Conservation (phyloP, 164 flowering plant species). For the Protea cynaroides region DNA sequence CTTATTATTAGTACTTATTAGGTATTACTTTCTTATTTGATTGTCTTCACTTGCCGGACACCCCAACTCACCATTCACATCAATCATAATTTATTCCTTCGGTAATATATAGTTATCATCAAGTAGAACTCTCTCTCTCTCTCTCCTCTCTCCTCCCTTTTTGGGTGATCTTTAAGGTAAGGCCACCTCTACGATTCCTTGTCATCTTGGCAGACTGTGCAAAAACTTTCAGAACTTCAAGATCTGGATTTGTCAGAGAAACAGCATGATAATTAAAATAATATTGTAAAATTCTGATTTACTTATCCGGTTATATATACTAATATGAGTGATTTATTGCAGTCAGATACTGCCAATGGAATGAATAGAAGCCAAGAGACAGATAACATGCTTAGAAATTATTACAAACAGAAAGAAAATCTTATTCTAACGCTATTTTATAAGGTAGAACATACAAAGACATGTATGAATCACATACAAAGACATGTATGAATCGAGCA, state of each 20-base stretch:
- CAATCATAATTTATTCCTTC: background rate
- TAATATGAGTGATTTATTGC: background rate
- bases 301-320: no score
- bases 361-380: background rate
- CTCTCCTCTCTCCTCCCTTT: no score
- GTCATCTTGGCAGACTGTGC: no score
- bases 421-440: conserved; percentile 7
- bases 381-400: background rate
- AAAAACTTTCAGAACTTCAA: no score
- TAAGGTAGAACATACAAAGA: conserved; percentile 11
- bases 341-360: background rate
- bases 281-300: no score
- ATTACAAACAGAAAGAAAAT: background rate
- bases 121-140: background rate
- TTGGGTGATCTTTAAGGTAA: no score
- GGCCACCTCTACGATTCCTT: no score
- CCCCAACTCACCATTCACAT: background rate
- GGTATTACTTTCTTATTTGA: background rate
- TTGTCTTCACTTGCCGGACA: background rate
- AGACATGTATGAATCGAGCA: conserved; percentile 13
- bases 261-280: no score
- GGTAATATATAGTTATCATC: background rate
- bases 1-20: no score
- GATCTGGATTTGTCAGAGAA: no score
- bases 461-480: conserved; percentile 16